These are phyloP conservation scores for Rheum nobile DNA, from an alignment of 148 eudicot species.

Conservation along the genomic window DNA sequence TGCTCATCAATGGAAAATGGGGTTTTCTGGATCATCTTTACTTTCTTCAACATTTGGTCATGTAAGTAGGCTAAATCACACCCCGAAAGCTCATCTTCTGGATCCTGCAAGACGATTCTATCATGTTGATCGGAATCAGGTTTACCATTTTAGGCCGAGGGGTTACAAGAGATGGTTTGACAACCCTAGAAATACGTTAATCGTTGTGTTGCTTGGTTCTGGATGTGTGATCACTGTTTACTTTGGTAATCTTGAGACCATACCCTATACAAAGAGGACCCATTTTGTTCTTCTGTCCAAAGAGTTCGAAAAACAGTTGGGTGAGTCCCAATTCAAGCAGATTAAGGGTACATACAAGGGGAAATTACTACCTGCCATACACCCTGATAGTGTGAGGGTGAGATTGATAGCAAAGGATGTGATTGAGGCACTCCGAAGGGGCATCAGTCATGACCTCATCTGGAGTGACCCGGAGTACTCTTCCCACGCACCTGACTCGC, in stretches of 20 bases:
- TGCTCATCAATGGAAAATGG: constrained; percentile 9
- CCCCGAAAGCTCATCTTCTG: constrained; percentile 4
- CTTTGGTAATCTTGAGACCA: constrained; percentile 13
- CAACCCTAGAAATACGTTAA: constrained; percentile 46
- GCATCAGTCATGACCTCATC: constrained; percentile 48
- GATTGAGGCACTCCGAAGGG: constrained; percentile 63
- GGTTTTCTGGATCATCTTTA: constrained; percentile 22
- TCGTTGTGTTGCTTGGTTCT: constrained; percentile 23
- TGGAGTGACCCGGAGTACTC: constrained; percentile 53
- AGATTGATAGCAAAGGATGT: constrained; percentile 53
- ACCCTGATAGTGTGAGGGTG: constrained; percentile 66
- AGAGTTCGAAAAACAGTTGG: constrained; percentile 1
- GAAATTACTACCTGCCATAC: constrained; percentile 58
- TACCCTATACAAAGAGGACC: constrained; percentile 15
- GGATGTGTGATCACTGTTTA: background rate
- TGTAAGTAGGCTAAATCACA: background rate
- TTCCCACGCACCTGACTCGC: constrained; percentile 13
- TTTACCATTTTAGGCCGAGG: constrained; percentile 54
- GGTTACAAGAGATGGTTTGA: constrained; percentile 46
- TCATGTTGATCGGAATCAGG: constrained; percentile 52
- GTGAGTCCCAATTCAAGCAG: background rate
- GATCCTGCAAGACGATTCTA: constrained; percentile 35
- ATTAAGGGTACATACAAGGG: constrained; percentile 35
- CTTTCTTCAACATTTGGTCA: constrained; percentile 27
- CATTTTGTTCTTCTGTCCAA: constrained; percentile 8